Evolutionary conservation across 2,329 filamentous ascomycete species (phyloP).

Genomic region (Chalaropsis ovoidea): DNA sequence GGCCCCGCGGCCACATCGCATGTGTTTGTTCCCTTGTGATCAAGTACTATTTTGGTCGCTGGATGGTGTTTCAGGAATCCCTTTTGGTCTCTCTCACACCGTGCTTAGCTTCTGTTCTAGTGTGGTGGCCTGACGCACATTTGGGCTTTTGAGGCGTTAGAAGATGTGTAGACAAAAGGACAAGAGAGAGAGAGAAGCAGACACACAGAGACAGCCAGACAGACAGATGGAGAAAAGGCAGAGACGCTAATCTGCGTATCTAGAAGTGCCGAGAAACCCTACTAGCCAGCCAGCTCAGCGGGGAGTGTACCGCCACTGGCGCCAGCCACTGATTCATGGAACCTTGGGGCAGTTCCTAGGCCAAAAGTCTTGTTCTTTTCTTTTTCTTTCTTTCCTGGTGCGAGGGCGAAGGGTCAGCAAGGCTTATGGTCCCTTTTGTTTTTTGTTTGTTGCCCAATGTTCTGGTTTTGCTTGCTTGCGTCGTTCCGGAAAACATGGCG

Average conservation of each 20-base stretch:
- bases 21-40: too few species aligned
- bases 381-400: not conserved
- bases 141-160: not conserved
- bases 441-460: not conserved
- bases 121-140: not conserved
- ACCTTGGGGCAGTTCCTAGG: not conserved
- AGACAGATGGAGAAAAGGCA: not conserved
- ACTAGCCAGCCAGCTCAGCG: not conserved
- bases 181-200: not conserved
- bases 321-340: not conserved
- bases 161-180: not conserved
- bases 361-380: not conserved
- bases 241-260: not conserved
- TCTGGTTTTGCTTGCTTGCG: not conserved
- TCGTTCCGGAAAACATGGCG: not conserved
- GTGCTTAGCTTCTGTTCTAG: not conserved
- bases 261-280: not conserved
- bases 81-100: not conserved
- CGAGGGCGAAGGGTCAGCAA: not conserved
- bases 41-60: not conserved
- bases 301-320: not conserved
- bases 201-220: not conserved
- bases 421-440: not conserved
- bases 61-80: conserved; percentile 8
- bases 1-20: too few species aligned